A percentile compares a stretch with the other conserved stretches of the same genome.
Evolutionary conservation across 208 protist species (phyloP).

Genomic region (Acanthamoeba lugdunensis): DNA sequence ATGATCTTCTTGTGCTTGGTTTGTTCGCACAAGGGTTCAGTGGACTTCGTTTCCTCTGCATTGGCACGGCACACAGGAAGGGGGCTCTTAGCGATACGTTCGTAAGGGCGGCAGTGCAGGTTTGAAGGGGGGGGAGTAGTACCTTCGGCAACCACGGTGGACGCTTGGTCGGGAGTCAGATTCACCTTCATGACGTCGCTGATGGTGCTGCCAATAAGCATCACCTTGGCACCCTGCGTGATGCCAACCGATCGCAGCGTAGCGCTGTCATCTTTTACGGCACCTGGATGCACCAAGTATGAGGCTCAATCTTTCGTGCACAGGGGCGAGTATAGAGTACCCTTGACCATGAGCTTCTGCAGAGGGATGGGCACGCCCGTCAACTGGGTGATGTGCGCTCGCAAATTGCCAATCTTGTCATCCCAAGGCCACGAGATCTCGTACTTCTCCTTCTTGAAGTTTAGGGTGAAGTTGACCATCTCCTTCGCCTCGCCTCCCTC

Average conservation of each 20-base stretch:
- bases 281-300: neutral
- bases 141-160: constrained; percentile 27
- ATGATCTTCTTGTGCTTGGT: constrained; percentile 75
- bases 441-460: constrained; percentile 74
- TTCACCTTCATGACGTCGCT: constrained; percentile 70
- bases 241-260: constrained; percentile 68
- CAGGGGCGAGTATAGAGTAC: neutral
- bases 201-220: constrained; percentile 73
- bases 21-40: constrained; percentile 32
- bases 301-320: neutral
- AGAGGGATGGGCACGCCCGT: constrained; percentile 63
- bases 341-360: constrained; percentile 75
- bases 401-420: constrained; percentile 47
- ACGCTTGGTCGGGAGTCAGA: constrained; percentile 33
- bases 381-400: constrained; percentile 51
- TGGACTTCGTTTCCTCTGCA: constrained; percentile 22
- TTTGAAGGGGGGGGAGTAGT: neutral
- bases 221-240: constrained; percentile 71
- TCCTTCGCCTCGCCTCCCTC: neutral
- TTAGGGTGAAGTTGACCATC: constrained; percentile 64
- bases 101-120: neutral
- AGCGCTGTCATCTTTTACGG: constrained; percentile 62
- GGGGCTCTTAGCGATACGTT: too few relatives aligned
- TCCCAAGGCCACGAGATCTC: constrained; percentile 58
- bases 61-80: too few relatives aligned